These are phyloP conservation scores for Aphanomyces astaci DNA, from an alignment of 352 stramenopile species.

Conservation along the genomic window DNA sequence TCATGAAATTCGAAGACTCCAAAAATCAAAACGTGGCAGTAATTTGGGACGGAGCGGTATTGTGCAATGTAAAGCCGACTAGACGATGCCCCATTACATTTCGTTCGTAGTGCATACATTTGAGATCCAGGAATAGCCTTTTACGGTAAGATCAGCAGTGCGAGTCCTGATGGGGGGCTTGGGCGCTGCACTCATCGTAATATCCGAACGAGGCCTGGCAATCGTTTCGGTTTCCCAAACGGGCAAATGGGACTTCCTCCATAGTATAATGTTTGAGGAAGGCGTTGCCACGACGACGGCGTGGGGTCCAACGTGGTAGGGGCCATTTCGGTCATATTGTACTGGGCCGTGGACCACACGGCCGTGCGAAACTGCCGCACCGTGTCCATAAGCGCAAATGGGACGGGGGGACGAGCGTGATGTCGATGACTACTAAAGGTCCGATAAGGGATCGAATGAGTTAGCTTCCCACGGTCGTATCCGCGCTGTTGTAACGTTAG, in stretches of 20 bases:
- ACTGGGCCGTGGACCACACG: background rate
- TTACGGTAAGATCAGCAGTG: too few species aligned
- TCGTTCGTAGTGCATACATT: too few species aligned
- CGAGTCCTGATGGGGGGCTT: background rate
- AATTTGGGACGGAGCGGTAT: too few species aligned
- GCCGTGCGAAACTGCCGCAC: background rate
- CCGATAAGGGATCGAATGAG: background rate
- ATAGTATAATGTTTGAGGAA: background rate
- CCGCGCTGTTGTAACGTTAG: background rate
- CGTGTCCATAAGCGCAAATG: background rate
- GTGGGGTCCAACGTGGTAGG: background rate
- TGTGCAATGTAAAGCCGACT: too few species aligned
- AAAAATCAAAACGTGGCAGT: too few species aligned
- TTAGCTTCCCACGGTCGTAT: background rate
- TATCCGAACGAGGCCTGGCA: conserved; percentile 1
- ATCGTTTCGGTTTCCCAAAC: background rate
- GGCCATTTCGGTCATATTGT: background rate
- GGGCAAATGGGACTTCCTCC: conserved; percentile 7
- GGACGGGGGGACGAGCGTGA: background rate
- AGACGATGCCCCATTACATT: too few species aligned
- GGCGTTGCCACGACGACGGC: background rate
- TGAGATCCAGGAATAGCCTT: too few species aligned
- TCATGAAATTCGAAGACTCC: too few species aligned
- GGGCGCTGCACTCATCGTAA: background rate
- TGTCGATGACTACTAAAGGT: background rate